Base-by-base conservation (phyloP, 2,329 filamentous ascomycete genomes). In the Monilinia laxa region DNA sequence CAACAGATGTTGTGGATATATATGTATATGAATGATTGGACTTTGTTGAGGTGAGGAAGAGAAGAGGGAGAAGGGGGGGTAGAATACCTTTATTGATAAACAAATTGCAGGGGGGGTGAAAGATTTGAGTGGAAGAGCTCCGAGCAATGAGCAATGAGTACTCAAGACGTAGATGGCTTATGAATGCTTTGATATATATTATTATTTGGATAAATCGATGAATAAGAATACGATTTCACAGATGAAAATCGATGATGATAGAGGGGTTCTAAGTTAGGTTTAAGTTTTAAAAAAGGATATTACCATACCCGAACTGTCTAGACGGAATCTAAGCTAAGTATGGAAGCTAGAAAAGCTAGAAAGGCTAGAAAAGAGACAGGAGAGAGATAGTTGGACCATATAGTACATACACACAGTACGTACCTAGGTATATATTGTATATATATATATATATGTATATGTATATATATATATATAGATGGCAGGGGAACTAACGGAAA, bases 1-100 rank as follows among this genome's bases (percentile, higher is more conserved):
- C 71, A 71, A 71, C 66, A 70, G 42, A 63, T 70, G 31, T 51
- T 58, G 67, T 70, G 70, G 67, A 73, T 64, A 58, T 67, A 52
- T n/a, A 16, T 45, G 57, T 40, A 42, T 42, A 42, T 42, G 40
- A 16, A 42, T 42, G 16, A 42, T 16, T 16, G 40, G 11, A 42
- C 31, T 35, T 35, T 35, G 5, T 35, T 6, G 7, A 9, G 31
- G 31, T 35, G 55, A 58, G 56, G 57, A 54, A 55, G 54, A 62
- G 57, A 54, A 55, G 54, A 62, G 64, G 58, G 5, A 62, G 38
- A 23, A 51, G 62, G 51, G 47, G 47, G 53, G 55, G 52, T 52
- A 42, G 47, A 64, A 45, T 45, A 62, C 56, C 45, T 62, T 62
- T 62, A 23, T 23, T 38, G 57, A 49, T 60, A 60, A 60, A 49